phyloP scores from a whole-genome alignment of 371 early-diverging fungal genomes.

The Lichtheimia ornata region DNA sequence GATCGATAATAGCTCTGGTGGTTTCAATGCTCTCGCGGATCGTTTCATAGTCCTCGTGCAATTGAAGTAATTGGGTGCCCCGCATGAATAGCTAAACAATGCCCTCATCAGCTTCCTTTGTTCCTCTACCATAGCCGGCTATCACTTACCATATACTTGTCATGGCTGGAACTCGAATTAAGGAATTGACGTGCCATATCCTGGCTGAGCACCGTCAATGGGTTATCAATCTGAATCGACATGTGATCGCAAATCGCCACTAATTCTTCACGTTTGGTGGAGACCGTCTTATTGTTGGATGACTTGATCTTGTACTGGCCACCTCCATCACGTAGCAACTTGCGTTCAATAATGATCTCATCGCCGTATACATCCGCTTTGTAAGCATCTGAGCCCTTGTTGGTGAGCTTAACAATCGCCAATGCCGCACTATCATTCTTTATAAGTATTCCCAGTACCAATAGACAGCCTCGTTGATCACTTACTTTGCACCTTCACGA shows the following conservation, averaged over 20 bases:
- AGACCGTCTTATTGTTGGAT: slow-evolving; percentile 60
- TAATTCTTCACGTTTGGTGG: slow-evolving; percentile 81
- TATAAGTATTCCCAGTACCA: background rate
- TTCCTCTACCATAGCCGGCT: background rate
- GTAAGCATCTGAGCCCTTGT: slow-evolving; percentile 83
- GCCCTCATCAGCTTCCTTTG: background rate
- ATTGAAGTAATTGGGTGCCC: slow-evolving; percentile 84
- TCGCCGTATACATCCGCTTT: slow-evolving; percentile 80
- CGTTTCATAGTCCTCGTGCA: slow-evolving; percentile 69
- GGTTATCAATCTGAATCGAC: slow-evolving; percentile 90
- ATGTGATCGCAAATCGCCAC: slow-evolving; percentile 84
- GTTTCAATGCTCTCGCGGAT: slow-evolving; percentile 72
- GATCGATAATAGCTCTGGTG: slow-evolving; percentile 54
- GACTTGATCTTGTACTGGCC: slow-evolving; percentile 79
- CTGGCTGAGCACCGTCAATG: slow-evolving; percentile 89
- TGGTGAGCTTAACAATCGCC: slow-evolving; percentile 77
- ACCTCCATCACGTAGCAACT: slow-evolving; percentile 68
- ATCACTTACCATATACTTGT: slow-evolving; percentile 73
- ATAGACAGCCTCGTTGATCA: background rate
- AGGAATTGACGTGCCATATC: slow-evolving; percentile 92
- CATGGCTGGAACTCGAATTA: slow-evolving; percentile 75
- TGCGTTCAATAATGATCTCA: slow-evolving; percentile 80
- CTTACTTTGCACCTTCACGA: slow-evolving; percentile 78
- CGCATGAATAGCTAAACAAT: slow-evolving; percentile 70
- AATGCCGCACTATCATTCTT: slow-evolving; percentile 48